Base-by-base conservation (phyloP, 2,329 filamentous ascomycete species). In the Pyrenophora seminiperda region DNA sequence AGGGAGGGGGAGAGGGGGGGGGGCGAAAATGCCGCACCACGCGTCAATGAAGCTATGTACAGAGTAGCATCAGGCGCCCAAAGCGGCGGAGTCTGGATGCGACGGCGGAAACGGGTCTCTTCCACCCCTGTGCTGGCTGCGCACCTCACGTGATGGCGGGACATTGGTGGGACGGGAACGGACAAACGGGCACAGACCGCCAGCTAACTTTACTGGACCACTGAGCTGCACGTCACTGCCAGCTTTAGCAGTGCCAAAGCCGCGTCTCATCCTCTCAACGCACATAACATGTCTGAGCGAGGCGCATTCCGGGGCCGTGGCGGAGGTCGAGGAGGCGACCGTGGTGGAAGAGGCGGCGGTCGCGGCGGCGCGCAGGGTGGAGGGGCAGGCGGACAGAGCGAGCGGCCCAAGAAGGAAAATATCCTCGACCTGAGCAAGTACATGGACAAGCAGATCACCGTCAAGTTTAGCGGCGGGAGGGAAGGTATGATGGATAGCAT, bases 391-490 rank as follows among this genome's bases (percentile, higher is more conserved):
- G 65, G 51, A 13, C 59, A 58, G 50, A 53, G 59, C 7, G 90
- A 95, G 76, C 84, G 87, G 65, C 90, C 91, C 54, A 97, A 96
- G 85, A 97, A 97, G 81, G 94, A 99, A 77, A 97, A 97, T 74
- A 99, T 99, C 66, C 84, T 99, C 45, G 93, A 99, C 71, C 76
- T 99, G 67, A 85, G 82, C 71, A 96, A 96, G 78, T 99, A 97
- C 76, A 91, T 96, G 88, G 91, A 99, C 75, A 96, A 97, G 83
- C 83, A 88, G 70, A 91, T 99, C 62, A 89, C 83, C 7, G 92
- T 99, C 72, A 97, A 97, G 77, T 97, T 99, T 75, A 97, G 91
- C 69, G 94, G 94, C 33, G 94, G 94, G 1, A 80, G 93, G 53
- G 91, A 97, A 80, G 90, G 91, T 94, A 52, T 15, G 40, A 9